A percentile compares a stretch with the other conserved stretches of the same genome.
phyloP scores from a whole-genome alignment of 768 basidiomycete genomes.

The Neoboletus magnificus region DNA sequence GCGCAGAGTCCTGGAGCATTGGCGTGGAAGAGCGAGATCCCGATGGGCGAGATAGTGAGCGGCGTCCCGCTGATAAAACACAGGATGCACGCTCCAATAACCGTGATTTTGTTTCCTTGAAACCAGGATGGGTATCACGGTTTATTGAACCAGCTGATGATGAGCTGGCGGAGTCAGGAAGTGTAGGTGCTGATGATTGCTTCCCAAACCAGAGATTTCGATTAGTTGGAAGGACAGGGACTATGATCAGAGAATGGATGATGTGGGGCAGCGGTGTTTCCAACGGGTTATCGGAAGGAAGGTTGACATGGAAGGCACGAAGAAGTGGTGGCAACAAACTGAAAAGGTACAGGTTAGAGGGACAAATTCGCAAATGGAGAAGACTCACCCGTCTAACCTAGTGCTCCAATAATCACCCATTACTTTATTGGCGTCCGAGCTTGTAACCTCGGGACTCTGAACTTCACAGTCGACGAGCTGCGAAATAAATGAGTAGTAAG shows the following conservation, averaged over 20 bases:
- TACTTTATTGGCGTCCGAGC: conserved; percentile 37
- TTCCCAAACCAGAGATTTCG: conserved; percentile 61
- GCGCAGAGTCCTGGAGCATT: conserved; percentile 46
- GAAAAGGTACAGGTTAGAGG: background rate
- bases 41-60: conserved; percentile 43
- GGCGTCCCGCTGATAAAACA: conserved; percentile 30
- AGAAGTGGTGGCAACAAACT: conserved; percentile 70
- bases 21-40: conserved; percentile 35
- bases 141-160: conserved; percentile 23
- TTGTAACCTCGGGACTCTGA: conserved; percentile 29
- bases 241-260: conserved; percentile 76
- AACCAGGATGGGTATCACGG: conserved; percentile 4
- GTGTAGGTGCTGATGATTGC: conserved; percentile 34
- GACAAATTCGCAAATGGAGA: background rate
- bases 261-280: conserved; percentile 74
- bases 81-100: conserved; percentile 28
- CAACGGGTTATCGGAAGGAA: conserved; percentile 60
- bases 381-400: conserved; percentile 63
- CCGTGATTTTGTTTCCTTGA: conserved; percentile 23
- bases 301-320: conserved; percentile 63
- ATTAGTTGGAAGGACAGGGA: conserved; percentile 62
- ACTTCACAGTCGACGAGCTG: conserved; percentile 44
- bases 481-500: background rate
- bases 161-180: conserved; percentile 36
- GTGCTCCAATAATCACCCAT: conserved; percentile 76